Base-by-base conservation (phyloP, 805 yeast genomes). In the Metschnikowia lunata region DNA sequence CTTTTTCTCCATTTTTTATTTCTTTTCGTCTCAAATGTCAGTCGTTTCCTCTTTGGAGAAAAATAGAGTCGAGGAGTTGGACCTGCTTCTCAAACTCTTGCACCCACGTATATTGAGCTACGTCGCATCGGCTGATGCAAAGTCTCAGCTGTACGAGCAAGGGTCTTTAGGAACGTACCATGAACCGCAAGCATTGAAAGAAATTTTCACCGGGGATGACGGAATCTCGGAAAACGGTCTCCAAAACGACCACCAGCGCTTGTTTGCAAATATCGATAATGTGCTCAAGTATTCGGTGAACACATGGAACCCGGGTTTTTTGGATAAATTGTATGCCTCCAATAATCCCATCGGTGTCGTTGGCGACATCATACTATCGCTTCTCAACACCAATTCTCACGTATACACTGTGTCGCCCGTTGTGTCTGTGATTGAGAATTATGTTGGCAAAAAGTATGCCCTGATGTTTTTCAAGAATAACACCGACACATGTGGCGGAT, bases 381-480 rank as follows among this genome's bases (percentile, higher is more conserved):
- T 83, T 8, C 67, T 87, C 43, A 87, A 88, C 64, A 88, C 96
- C 2, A 88, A 88, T 62, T 81, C 90, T 1, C 95, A 87, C 59
- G 95, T 88, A 1, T 87, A 77, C 57, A 85, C 90, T 0, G 96
- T 88, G 1, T 82, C 91, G 4, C 96, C 96, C 0, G 85, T 85
- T 1, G 66, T 88, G 38, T 80, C 91, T 0, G 74, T 85, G 12
- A 78, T 88, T 42, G 96, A 87, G 59, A 83, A 83, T 62, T 73
- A 71, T 46, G 80, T 84, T 29, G 80, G 83, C 11, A 75, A 71
- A 36, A 76, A 80, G 43, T 88, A 88, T 57, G 95, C 95, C 5
- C 58, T 63, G 36, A 49, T 82, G 56, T 86, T 84, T 63, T 85
- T 74, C 54, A 55, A 47, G 13, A 43, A 58, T 31, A 51, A 52